These are phyloP conservation scores for Allantophomopsis cytisporea DNA, from an alignment of 2,329 filamentous ascomycete species.

Conservation along the genomic window DNA sequence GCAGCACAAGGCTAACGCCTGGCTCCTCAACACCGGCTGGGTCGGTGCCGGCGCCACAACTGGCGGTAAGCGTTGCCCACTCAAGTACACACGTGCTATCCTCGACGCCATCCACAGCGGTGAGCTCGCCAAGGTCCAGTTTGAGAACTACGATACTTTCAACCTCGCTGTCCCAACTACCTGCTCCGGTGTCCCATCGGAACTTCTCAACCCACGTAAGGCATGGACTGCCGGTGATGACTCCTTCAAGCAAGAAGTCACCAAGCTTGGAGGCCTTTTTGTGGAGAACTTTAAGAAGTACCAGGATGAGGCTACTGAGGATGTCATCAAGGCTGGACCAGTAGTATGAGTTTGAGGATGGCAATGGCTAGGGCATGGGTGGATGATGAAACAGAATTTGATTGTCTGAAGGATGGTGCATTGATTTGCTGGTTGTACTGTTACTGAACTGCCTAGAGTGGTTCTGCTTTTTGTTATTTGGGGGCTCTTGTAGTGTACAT, in stretches of 20 bases:
- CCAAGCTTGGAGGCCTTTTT: slow-evolving; percentile 82
- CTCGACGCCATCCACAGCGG: slow-evolving; percentile 96
- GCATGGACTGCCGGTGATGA: slow-evolving; percentile 76
- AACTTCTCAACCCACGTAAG: slow-evolving; percentile 88
- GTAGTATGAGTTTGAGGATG: slow-evolving; percentile 9
- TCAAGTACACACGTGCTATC: slow-evolving; percentile 98
- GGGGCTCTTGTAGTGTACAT: too few species aligned
- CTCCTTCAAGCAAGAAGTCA: slow-evolving; percentile 77
- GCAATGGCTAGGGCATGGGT: too few species aligned
- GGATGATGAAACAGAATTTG: too few species aligned
- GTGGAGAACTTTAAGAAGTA: slow-evolving; percentile 98
- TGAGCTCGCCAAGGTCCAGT: slow-evolving; percentile 84
- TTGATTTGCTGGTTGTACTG: too few species aligned
- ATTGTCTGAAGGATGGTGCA: too few species aligned
- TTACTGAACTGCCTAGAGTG: too few species aligned
- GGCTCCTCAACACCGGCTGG: slow-evolving; percentile 98
- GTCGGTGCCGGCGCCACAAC: slow-evolving; percentile 83
- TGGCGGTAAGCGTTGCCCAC: slow-evolving; percentile 89
- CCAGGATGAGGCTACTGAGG: slow-evolving; percentile 65
- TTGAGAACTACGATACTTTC: slow-evolving; percentile 92
- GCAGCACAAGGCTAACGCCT: slow-evolving; percentile 87
- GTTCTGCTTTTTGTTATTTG: too few species aligned
- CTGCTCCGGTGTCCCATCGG: slow-evolving; percentile 77
- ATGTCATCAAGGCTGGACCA: slow-evolving; percentile 59
- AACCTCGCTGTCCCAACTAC: slow-evolving; percentile 91